Evolutionary conservation across 192 early-diverging fungal species (phyloP).

Genomic region (Coemansia sp.): DNA sequence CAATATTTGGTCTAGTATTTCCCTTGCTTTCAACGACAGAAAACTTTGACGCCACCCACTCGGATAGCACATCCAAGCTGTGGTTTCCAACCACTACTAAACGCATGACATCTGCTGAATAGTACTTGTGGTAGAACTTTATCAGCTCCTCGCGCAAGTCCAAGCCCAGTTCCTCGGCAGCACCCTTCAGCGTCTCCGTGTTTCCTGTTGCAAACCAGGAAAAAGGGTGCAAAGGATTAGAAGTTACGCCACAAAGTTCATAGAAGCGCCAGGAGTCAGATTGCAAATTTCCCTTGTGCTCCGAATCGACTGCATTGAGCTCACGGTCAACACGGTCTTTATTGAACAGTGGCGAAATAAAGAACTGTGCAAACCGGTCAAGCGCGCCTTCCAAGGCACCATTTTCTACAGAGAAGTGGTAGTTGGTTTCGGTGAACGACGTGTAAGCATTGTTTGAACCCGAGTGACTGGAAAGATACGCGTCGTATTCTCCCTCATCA

Average conservation of each 20-base stretch:
- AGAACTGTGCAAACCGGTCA: slow-evolving; percentile 82
- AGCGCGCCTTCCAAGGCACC: slow-evolving; percentile 60
- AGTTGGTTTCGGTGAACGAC: slow-evolving; percentile 12
- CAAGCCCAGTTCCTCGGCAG: slow-evolving; percentile 50
- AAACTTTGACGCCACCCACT: slow-evolving; percentile 79
- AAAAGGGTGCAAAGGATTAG: slow-evolving; percentile 72
- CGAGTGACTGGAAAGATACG: slow-evolving; percentile 25
- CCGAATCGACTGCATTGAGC: slow-evolving; percentile 88
- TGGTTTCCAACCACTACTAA: slow-evolving; percentile 82
- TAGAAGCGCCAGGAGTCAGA: slow-evolving; percentile 44
- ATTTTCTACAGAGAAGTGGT: slow-evolving; percentile 24
- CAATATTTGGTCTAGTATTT: slow-evolving; percentile 58
- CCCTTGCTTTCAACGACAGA: slow-evolving; percentile 72
- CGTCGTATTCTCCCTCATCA: slow-evolving; percentile 61
- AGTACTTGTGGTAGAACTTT: slow-evolving; percentile 79
- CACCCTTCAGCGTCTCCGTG: slow-evolving; percentile 70
- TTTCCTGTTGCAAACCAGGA: slow-evolving; percentile 83
- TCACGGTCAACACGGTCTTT: slow-evolving; percentile 84
- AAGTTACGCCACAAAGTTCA: no score
- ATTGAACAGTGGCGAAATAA: slow-evolving; percentile 82
- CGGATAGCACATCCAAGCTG: slow-evolving; percentile 65
- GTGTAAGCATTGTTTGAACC: slow-evolving; percentile 44
- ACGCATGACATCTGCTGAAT: slow-evolving; percentile 92
- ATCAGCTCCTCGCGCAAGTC: slow-evolving; percentile 76
- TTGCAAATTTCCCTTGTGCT: slow-evolving; percentile 83